Evolutionary conservation across 2,329 filamentous ascomycete genomes (phyloP), one percentile per base, ranked within the genome.

Genomic region (Zymoseptoria crescenta): DNA sequence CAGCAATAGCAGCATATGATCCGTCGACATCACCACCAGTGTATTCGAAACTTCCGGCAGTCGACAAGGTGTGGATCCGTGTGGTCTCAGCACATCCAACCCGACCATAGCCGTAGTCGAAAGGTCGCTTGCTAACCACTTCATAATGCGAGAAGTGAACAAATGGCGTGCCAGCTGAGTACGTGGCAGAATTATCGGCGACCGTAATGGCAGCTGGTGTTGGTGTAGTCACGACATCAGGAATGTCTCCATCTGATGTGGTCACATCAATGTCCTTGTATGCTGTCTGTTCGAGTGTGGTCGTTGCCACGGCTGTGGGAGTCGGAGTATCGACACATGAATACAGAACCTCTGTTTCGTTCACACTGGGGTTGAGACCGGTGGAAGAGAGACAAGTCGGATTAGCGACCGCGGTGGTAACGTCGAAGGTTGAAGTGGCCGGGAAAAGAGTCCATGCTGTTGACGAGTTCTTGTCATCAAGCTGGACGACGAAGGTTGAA

Each of bases 81-180:
- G 76, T 76, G 0, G 59, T 65, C 49, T 71, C 71, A 9, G 61
- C 67, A 59, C 71, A 74, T 2, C 54, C 65, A 2, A 69, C 56
- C 8, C 63, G 66, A 8, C 74, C 72, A 56, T 73, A 65, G 9
- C 56, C 54, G 20, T 63, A 52, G 5, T 63, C 67, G 13, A 65
- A 65, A 3, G 64, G 62, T n/a, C 64, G 58, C 45, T 68, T 68
- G 28, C 59, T 70, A 54, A 75, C 72, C n/a, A 78, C 68, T 58
- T 78, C 75, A 59, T 77, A 78, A 4, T 68, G 67, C 19, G 72
- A 74, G 62, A 78, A 76, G 59, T 76, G 74, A 6, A 77, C 71
- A 52, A 77, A 75, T 0, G 76, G 74, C 0, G 75, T 76, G 16
- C 69, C 51, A 65, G 69, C 62, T 8, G 65, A 59, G 54, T 64